These are phyloP conservation scores for Sanghuangporus sanghuang DNA, from an alignment of 1,284 basidiomycete genomes.

Conservation along the genomic window DNA sequence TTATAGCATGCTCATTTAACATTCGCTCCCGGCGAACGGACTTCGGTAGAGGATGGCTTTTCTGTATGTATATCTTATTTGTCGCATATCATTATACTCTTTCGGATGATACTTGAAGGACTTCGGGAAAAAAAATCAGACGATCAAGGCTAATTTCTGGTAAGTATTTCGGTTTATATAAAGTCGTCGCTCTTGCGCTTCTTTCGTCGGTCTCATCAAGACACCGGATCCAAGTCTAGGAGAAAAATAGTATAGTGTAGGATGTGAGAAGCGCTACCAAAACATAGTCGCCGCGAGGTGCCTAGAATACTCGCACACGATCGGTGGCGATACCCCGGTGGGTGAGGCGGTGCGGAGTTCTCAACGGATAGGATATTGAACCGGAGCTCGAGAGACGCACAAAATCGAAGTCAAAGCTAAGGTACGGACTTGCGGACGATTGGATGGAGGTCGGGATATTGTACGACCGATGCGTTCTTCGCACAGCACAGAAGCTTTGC, in stretches of 20 bases:
- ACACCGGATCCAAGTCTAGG: neutral
- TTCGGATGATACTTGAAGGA: neutral
- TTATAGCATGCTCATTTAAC: neutral
- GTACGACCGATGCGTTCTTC: neutral
- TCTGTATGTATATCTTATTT: conserved; percentile 1
- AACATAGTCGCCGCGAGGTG: too few species aligned
- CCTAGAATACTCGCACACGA: too few species aligned
- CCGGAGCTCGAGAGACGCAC: neutral
- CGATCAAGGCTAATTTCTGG: too few species aligned
- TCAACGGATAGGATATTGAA: neutral
- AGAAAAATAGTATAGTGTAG: neutral
- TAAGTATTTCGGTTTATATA: too few species aligned
- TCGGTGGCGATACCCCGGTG: too few species aligned
- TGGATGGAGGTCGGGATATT: neutral
- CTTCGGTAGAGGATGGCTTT: neutral
- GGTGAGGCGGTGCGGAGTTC: too few species aligned
- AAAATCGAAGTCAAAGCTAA: neutral
- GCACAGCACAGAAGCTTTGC: neutral
- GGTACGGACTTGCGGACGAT: neutral
- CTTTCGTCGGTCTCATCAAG: neutral
- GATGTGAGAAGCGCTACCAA: neutral
- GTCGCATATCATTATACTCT: neutral
- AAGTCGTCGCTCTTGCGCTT: neutral
- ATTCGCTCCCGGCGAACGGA: neutral
- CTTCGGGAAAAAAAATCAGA: too few species aligned